Evolutionary conservation across 306 rosid genomes (phyloP), one percentile per base, ranked within the genome.

Genomic region (Benincasa hispida): DNA sequence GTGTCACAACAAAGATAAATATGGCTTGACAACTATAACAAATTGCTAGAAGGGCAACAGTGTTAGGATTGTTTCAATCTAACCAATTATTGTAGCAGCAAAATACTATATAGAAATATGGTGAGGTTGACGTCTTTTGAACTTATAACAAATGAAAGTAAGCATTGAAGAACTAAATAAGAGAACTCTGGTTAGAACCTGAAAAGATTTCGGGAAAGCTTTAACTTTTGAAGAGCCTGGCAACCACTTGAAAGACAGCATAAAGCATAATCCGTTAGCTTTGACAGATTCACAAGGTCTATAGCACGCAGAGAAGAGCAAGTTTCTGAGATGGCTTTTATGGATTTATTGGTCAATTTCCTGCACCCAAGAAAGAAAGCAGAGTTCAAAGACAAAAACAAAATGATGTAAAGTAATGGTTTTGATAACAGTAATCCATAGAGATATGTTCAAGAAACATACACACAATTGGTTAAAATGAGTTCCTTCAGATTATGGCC

Each of bases 401-500:
- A 82, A 48, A 69, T 34, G 42, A 51, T n/a, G 61, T 61, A 82
- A 17, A 45, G 69, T 63, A 17, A 81, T 32, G 37, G 56, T 47
- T 76, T 37, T 76, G 61, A 72, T 30, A 24, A 80, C 61, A 80
- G 70, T 76, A 54, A 48, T 77, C 58, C 61, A 73, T 59, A 58
- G 14, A 22, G 76, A 53, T 24, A 42, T 53, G 74, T 34, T 32
- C 15, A 68, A 41, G 79, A 63, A 62, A 88, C 97, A 78, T 87
- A 94, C 99, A 57, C 75, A 72, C 98, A 94, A 67, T 88, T 83
- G 75, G 79, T 80, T 84, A 94, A 82, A 87, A 84, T 82, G 87
- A 94, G 92, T 82, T 89, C 92, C 90, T 90, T 91, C 79, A 92
- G 81, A 66, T 80, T 87, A 55, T 83, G 83, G 79, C 96, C 93